These are phyloP conservation scores for Magnaporthiopsis incrustans DNA, from an alignment of 2,329 filamentous ascomycete genomes.

Conservation along the genomic window DNA sequence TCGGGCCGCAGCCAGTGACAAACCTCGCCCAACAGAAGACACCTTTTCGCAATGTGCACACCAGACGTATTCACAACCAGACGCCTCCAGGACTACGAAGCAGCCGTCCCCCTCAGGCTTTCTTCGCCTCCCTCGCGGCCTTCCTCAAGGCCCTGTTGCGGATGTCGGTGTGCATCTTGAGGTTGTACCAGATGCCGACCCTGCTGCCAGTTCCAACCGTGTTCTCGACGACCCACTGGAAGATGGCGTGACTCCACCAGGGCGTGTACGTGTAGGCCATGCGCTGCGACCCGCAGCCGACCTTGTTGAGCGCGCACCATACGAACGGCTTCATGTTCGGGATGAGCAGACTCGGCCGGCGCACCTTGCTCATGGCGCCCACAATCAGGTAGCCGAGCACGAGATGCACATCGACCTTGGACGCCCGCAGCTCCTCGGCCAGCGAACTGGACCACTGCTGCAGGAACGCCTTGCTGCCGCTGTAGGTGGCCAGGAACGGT, in stretches of 20 bases:
- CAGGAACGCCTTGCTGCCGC: slow-evolving; percentile 94
- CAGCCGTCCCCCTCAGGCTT: slow-evolving; percentile 24
- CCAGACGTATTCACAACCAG: neutral
- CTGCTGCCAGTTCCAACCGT: slow-evolving; percentile 42
- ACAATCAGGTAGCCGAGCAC: slow-evolving; percentile 90
- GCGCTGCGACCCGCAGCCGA: slow-evolving; percentile 75
- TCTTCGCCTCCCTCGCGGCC: slow-evolving; percentile 73
- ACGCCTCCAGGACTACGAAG: neutral
- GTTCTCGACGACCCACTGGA: slow-evolving; percentile 73
- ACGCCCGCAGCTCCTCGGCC: slow-evolving; percentile 69
- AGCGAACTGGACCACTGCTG: slow-evolving; percentile 92
- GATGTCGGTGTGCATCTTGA: slow-evolving; percentile 73
- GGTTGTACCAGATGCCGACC: slow-evolving; percentile 41
- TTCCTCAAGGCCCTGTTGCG: slow-evolving; percentile 76
- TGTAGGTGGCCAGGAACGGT: slow-evolving; percentile 90
- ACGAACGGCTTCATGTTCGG: slow-evolving; percentile 82
- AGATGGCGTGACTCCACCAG: slow-evolving; percentile 83
- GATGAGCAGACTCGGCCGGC: slow-evolving; percentile 66
- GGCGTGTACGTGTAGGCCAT: slow-evolving; percentile 82
- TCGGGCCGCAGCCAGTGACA: neutral
- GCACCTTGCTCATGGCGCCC: slow-evolving; percentile 94
- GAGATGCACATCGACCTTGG: slow-evolving; percentile 83
- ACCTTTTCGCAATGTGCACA: neutral
- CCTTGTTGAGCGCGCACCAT: slow-evolving; percentile 65
- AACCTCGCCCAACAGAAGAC: neutral